Evolutionary conservation across 768 basidiomycete species (phyloP), one percentile per base, ranked within the genome.

Genomic region (Cyathus striatus): DNA sequence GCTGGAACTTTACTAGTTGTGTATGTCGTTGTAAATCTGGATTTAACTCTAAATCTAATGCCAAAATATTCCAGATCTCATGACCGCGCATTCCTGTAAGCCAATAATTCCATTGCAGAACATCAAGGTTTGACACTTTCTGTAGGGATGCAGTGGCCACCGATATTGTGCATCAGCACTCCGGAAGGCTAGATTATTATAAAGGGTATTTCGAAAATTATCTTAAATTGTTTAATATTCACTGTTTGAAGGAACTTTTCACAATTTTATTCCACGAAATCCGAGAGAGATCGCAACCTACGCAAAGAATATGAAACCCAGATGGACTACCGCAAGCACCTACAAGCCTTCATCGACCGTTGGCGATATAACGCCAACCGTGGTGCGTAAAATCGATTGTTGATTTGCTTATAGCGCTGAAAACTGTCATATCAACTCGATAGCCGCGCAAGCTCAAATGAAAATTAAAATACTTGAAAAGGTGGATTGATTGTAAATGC

Each of bases 311-410:
- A 98, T 62, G 95, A 98, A 24, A 73, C 91, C 0, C 96, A 99
- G 64, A 83, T 96, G 78, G 86, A 88, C 7, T 98, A 98, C 60
- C 78, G 96, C 43, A 87, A 88, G 55, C 91, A 96, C 68, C 66
- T 98, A 23, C 95, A 98, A 59, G 93, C 95, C 0, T 99, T 96
- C 69, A 97, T 99, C 53, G 96, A 98, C 55, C 76, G 92, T 41
- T 99, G 96, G 96, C 75, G 95, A 54, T 97, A 97, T 64, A 97
- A 97, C 53, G 93, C 93, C 44, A 95, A 95, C 60, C 78, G 94
- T 54, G 86, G 86, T 78, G 62, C 46, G 62, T 47, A 35, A 10
- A 13, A 24, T 21, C n/a, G 37, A 24, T 23, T 17, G 34, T 37
- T 18, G n/a, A n/a, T n/a, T n/a, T n/a, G n/a, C n/a, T n/a, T n/a